Conservation (phyloP, 2,329 filamentous ascomycete genomes). For the Ceratocystis destructans region DNA sequence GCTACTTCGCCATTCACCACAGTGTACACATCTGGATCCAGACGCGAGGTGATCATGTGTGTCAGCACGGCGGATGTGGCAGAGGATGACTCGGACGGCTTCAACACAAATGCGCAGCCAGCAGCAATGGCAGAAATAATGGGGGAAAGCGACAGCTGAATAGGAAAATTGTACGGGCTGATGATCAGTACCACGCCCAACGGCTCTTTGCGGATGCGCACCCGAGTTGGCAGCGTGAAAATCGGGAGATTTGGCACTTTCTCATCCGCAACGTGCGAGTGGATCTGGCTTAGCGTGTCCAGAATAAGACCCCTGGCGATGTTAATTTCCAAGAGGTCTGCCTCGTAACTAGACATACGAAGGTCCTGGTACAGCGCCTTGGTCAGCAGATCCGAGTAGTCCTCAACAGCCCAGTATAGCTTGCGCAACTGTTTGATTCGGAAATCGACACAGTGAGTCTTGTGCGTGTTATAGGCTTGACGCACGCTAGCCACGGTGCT, state of each 20-base stretch:
- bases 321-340: constrained; percentile 57
- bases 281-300: constrained; percentile 62
- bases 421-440: constrained; percentile 76
- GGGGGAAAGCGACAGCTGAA: constrained; percentile 66
- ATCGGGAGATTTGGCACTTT: constrained; percentile 47
- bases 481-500: constrained; percentile 46
- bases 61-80: constrained; percentile 64
- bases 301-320: constrained; percentile 73
- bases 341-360: constrained; percentile 63
- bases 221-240: constrained; percentile 45
- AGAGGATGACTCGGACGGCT: constrained; percentile 76
- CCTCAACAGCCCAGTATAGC: constrained; percentile 84
- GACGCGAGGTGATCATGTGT: constrained; percentile 58
- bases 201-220: constrained; percentile 75
- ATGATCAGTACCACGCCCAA: constrained; percentile 74
- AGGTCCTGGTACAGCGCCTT: constrained; percentile 69
- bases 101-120: constrained; percentile 78
- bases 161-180: constrained; percentile 86
- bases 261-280: constrained; percentile 75
- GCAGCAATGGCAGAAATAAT: constrained; percentile 82
- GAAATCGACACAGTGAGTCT: constrained; percentile 71
- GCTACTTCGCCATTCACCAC: constrained; percentile 69
- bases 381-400: constrained; percentile 57
- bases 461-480: constrained; percentile 60
- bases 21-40: constrained; percentile 64